phyloP scores from a whole-genome alignment of 495 filamentous ascomycete species.

The Chaetomium fimeti region DNA sequence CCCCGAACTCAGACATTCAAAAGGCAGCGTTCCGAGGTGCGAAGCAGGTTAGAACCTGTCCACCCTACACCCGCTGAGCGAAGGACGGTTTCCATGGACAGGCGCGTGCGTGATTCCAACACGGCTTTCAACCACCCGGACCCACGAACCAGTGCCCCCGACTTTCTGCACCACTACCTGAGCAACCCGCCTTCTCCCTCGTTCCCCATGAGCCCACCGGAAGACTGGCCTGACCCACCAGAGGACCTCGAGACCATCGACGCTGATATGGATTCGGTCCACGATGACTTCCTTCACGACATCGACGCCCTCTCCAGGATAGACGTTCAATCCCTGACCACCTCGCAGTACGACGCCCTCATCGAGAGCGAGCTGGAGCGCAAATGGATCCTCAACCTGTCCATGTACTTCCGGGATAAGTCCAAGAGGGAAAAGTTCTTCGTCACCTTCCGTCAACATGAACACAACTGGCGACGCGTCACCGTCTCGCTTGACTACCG shows the following conservation, averaged over 20 bases:
- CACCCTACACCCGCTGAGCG: slow-evolving; percentile 61
- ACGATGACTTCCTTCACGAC: slow-evolving; percentile 16
- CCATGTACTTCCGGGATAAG: slow-evolving; percentile 96
- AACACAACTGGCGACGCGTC: slow-evolving; percentile 77
- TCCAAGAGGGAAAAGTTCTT: slow-evolving; percentile 98
- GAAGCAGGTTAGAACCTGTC: slow-evolving; percentile 66
- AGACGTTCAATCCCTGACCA: slow-evolving; percentile 49
- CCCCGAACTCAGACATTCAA: slow-evolving; percentile 74
- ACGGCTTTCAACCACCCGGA: slow-evolving; percentile 31
- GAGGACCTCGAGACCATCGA: slow-evolving; percentile 24
- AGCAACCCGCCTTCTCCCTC: slow-evolving; percentile 28
- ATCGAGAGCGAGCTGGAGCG: slow-evolving; percentile 79
- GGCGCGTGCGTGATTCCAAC: slow-evolving; percentile 47
- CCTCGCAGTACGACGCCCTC: slow-evolving; percentile 55
- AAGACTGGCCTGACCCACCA: slow-evolving; percentile 28
- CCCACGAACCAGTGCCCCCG: slow-evolving; percentile 47
- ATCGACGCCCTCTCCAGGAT: slow-evolving; percentile 32
- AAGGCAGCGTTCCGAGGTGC: slow-evolving; percentile 74
- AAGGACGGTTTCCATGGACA: slow-evolving; percentile 72
- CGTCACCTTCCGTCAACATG: slow-evolving; percentile 81
- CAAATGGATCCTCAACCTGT: slow-evolving; percentile 94
- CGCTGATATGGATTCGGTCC: slow-evolving; percentile 19
- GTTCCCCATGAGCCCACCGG: slow-evolving; percentile 35
- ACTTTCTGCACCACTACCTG: slow-evolving; percentile 35
- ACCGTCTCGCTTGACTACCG: slow-evolving; percentile 96